phyloP scores from a whole-genome alignment of 768 basidiomycete genomes.

The Collybia sp. region DNA sequence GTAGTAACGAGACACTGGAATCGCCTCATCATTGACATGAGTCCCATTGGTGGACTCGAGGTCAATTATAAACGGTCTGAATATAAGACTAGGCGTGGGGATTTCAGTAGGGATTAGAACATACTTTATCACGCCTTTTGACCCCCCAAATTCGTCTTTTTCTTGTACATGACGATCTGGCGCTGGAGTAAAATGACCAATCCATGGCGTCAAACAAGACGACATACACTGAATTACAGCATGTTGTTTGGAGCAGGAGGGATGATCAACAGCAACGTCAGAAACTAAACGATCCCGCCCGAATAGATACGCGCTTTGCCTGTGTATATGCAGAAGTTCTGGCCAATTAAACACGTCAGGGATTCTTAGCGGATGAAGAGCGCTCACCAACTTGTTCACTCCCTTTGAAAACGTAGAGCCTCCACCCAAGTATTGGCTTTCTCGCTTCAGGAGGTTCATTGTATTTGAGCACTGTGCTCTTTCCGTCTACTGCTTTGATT shows the following conservation, averaged over 20 bases:
- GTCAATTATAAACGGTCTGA: constrained; percentile 94
- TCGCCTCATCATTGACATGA: constrained; percentile 78
- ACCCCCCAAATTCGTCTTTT: constrained; percentile 81
- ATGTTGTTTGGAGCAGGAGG: constrained; percentile 98
- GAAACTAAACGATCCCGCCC: constrained; percentile 86
- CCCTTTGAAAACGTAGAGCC: constrained; percentile 97
- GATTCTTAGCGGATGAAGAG: not conserved
- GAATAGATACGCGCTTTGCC: constrained; percentile 92
- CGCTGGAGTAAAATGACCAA: constrained; percentile 5
- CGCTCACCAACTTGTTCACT: constrained; percentile 84
- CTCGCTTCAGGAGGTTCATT: constrained; percentile 98
- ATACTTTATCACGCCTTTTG: constrained; percentile 81
- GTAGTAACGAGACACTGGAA: constrained; percentile 85
- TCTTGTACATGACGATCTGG: constrained; percentile 79
- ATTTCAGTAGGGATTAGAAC: constrained; percentile 25
- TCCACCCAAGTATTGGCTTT: constrained; percentile 86
- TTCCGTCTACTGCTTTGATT: constrained; percentile 70
- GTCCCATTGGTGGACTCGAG: constrained; percentile 98
- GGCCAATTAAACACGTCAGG: not conserved
- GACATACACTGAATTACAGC: constrained; percentile 88
- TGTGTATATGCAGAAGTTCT: constrained; percentile 91
- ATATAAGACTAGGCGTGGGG: constrained; percentile 3
- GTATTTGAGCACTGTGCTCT: constrained; percentile 86
- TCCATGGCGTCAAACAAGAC: not conserved
- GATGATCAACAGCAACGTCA: constrained; percentile 89